phyloP scores from a whole-genome alignment of 768 basidiomycete genomes.

The Hirschioporus abietinus region DNA sequence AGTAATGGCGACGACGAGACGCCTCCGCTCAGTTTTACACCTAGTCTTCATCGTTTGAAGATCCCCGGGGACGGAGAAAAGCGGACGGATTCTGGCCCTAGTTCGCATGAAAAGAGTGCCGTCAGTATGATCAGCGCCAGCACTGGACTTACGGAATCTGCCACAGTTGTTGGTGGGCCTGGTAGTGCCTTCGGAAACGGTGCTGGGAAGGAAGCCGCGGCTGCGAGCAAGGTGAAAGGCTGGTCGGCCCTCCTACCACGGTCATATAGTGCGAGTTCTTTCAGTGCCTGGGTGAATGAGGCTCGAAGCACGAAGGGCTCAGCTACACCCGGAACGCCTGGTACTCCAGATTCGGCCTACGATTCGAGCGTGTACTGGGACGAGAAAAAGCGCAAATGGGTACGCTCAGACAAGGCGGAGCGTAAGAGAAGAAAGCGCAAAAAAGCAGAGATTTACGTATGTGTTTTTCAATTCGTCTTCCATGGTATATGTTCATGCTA shows the following conservation, averaged over 20 bases:
- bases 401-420: conserved; percentile 36
- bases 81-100: background rate
- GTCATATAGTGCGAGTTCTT: background rate
- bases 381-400: conserved; percentile 25
- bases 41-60: background rate
- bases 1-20: conserved; percentile 13
- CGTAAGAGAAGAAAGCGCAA: conserved; percentile 48
- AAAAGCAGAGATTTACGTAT: conserved; percentile 73
- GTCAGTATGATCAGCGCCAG: background rate
- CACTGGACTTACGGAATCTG: background rate
- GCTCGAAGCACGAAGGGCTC: background rate
- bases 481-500: background rate
- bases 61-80: background rate
- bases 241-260: background rate
- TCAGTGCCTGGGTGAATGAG: background rate
- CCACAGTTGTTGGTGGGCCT: background rate
- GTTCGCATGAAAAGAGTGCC: background rate
- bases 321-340: background rate
- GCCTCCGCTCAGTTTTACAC: conserved; percentile 1
- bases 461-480: conserved; percentile 20
- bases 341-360: background rate
- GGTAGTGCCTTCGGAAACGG: background rate
- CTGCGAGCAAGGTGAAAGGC: background rate
- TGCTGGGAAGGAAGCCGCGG: background rate
- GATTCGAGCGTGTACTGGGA: conserved; percentile 14